Percentiles rank a stretch among this genome's conserved stretches.
These are phyloP conservation scores for Colletotrichum filicis DNA, from an alignment of 2,329 filamentous ascomycete genomes.

Conservation along the genomic window DNA sequence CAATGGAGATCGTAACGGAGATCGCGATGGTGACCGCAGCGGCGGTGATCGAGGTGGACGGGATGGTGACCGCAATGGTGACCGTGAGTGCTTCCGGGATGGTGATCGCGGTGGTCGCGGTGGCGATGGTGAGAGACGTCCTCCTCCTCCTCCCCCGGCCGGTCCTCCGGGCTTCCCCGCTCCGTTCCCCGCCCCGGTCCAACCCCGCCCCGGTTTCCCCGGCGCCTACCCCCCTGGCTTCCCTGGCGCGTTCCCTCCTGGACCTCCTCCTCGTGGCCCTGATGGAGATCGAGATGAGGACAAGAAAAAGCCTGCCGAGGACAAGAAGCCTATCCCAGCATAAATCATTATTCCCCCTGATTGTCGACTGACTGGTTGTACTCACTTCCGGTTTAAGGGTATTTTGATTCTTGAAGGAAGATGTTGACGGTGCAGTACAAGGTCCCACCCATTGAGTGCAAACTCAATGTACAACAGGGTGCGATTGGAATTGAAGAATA, in stretches of 20 bases:
- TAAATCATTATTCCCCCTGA: background rate
- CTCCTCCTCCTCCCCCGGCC: background rate
- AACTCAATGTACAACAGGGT: background rate
- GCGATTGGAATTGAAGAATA: background rate
- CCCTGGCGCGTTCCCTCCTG: background rate
- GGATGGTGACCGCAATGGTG: background rate
- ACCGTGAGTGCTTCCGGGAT: background rate
- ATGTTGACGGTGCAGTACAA: background rate
- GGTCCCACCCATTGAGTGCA: background rate
- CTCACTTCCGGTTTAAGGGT: background rate
- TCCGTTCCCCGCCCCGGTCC: slow-evolving; percentile 22
- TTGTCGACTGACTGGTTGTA: background rate
- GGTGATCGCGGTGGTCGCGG: background rate
- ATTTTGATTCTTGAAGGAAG: background rate
- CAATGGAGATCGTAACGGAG: background rate
- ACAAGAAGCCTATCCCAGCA: background rate
- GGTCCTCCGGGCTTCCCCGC: slow-evolving; percentile 10
- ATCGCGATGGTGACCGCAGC: slow-evolving; percentile 2
- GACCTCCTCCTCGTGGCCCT: background rate
- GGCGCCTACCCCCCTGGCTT: slow-evolving; percentile 3
- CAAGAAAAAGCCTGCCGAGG: slow-evolving; percentile 1
- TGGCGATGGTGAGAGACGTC: background rate
- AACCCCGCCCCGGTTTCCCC: slow-evolving; percentile 15
- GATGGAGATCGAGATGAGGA: slow-evolving; percentile 2
- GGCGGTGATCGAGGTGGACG: slow-evolving; percentile 3